Percentiles rank a stretch among this genome's conserved stretches.
Evolutionary conservation across 768 basidiomycete genomes (phyloP).

Genomic region (Mycena belliarum): DNA sequence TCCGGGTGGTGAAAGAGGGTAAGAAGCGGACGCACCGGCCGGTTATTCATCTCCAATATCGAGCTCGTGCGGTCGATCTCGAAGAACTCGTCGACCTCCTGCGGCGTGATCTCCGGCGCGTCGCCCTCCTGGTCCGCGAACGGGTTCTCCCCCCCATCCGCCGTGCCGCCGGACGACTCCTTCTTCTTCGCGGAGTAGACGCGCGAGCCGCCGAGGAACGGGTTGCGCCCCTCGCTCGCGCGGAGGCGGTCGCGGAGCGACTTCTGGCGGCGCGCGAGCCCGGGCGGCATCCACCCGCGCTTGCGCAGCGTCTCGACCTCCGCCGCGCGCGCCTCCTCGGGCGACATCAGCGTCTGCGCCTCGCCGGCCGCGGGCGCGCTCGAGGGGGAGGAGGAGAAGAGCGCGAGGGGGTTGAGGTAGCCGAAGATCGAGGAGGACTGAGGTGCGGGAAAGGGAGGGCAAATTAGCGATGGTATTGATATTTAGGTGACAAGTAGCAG

Average conservation of each 20-base stretch:
- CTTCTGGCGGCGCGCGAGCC: conserved; percentile 21
- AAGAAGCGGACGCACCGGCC: conserved; percentile 9
- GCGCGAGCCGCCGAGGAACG: conserved; percentile 22
- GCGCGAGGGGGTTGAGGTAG: conserved; percentile 23
- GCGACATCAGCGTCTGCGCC: conserved; percentile 12
- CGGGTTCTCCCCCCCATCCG: conserved; percentile 13
- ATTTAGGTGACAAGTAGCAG: conserved; percentile 5
- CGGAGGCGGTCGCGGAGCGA: conserved; percentile 22
- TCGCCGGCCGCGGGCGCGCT: too few relatives aligned
- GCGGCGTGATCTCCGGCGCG: conserved; percentile 19
- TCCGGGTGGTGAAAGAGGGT: neutral
- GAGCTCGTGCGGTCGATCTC: conserved; percentile 25
- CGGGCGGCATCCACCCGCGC: conserved; percentile 27
- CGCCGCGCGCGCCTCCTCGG: conserved; percentile 19
- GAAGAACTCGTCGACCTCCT: conserved; percentile 27
- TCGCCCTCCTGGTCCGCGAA: conserved; percentile 22
- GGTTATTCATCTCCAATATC: conserved; percentile 21
- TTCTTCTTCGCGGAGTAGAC: conserved; percentile 17
- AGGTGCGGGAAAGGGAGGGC: conserved; percentile 4
- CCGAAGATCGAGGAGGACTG: conserved; percentile 20
- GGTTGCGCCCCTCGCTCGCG: conserved; percentile 18
- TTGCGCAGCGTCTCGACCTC: conserved; percentile 24
- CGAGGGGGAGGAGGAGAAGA: conserved; percentile 11
- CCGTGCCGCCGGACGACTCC: neutral
- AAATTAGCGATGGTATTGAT: conserved; percentile 16